Conservation (phyloP, 176 grass and related monocot genomes). For the Alloteropsis semialata region DNA sequence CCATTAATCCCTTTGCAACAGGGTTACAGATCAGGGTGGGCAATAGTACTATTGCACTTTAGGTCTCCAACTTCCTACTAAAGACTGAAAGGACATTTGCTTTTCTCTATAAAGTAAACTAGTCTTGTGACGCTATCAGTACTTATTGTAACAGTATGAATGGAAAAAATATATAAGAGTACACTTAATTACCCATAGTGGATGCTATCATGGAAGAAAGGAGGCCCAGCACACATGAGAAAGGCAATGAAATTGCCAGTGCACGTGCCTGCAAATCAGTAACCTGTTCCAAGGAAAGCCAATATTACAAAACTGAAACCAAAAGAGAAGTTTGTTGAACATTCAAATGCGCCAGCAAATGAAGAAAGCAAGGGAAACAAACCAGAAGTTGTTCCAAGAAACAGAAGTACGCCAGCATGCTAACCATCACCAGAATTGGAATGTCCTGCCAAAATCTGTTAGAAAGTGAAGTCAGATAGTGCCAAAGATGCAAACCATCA, state of each 20-base stretch:
- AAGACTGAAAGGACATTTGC: background rate
- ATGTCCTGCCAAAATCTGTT: conserved; percentile 96
- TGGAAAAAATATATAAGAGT: conserved; percentile 1
- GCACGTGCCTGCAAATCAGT: conserved; percentile 58
- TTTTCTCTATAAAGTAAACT: conserved; percentile 1
- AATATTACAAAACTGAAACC: conserved; percentile 11
- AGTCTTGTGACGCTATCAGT: background rate
- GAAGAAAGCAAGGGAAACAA: conserved; percentile 25
- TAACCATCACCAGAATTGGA: conserved; percentile 94
- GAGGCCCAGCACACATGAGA: conserved; percentile 88
- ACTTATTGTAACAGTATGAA: background rate
- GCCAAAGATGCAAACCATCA: background rate
- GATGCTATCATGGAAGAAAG: conserved; percentile 95
- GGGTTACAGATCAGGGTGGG: background rate
- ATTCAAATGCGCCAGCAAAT: conserved; percentile 16
- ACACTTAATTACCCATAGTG: conserved; percentile 70
- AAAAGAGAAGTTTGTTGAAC: background rate
- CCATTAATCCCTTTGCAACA: background rate
- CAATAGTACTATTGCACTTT: background rate
- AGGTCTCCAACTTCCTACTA: background rate
- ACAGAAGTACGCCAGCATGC: conserved; percentile 99
- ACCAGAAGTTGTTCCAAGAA: conserved; percentile 99
- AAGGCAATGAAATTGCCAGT: conserved; percentile 91
- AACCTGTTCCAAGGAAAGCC: conserved; percentile 53
- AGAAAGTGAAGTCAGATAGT: conserved; percentile 37